Conservation (phyloP, 768 basidiomycete species). For the Lyophyllum shimeji region DNA sequence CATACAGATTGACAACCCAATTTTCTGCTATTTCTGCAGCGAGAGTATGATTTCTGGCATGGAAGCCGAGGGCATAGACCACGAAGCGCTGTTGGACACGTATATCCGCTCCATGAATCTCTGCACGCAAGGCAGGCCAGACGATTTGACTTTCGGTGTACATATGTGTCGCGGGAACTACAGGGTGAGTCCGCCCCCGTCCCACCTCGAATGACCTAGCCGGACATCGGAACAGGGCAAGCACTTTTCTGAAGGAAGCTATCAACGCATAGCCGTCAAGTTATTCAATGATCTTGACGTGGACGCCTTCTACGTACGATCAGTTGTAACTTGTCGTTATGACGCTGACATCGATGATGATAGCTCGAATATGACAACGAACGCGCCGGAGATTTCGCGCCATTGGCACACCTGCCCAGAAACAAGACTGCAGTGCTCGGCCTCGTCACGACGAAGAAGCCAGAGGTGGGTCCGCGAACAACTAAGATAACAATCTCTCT, state of each 20-base stretch:
- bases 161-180: conserved; percentile 59
- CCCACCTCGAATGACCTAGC: not conserved
- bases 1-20: conserved; percentile 50
- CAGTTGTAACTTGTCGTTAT: not conserved
- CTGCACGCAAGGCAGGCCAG: conserved; percentile 49
- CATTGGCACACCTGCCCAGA: conserved; percentile 46
- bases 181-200: conserved; percentile 29
- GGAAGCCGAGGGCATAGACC: conserved; percentile 58
- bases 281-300: conserved; percentile 59
- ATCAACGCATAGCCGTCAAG: conserved; percentile 49
- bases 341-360: conserved; percentile 9
- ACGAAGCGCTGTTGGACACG: conserved; percentile 58
- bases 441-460: conserved; percentile 43
- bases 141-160: conserved; percentile 50
- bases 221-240: not conserved
- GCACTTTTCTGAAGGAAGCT: conserved; percentile 59
- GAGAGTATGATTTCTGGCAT: conserved; percentile 50
- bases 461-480: conserved; percentile 28
- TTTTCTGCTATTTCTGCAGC: conserved; percentile 62
- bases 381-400: conserved; percentile 55
- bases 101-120: conserved; percentile 63
- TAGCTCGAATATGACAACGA: conserved; percentile 62
- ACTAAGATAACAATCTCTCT: not conserved
- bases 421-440: conserved; percentile 46
- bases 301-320: conserved; percentile 46